phyloP scores from a whole-genome alignment of 495 filamentous ascomycete genomes.

The Cryomyces minteri region DNA sequence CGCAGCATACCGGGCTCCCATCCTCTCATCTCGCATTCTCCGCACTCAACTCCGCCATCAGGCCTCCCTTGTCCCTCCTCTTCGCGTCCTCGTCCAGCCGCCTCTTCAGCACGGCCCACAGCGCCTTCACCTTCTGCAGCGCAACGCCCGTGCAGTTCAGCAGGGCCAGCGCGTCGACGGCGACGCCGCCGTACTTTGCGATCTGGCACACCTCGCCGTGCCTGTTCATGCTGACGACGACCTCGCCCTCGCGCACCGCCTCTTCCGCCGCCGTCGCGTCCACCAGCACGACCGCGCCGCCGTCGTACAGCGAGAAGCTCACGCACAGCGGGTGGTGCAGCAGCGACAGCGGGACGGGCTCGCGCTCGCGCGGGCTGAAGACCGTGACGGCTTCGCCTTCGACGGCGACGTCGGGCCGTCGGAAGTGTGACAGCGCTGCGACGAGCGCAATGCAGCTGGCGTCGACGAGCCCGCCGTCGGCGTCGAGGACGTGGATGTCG shows the following conservation, averaged over 20 bases:
- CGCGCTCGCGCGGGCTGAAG: constrained; percentile 64
- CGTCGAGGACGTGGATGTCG: constrained; percentile 74
- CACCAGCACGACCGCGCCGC: constrained; percentile 38
- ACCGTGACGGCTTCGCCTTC: constrained; percentile 66
- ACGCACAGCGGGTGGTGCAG: constrained; percentile 80
- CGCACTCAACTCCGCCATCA: constrained; percentile 62
- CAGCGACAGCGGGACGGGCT: constrained; percentile 75
- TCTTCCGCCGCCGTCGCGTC: constrained; percentile 76
- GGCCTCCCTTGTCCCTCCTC: constrained; percentile 52
- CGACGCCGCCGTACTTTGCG: constrained; percentile 66
- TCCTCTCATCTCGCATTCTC: constrained; percentile 40
- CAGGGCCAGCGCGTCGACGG: constrained; percentile 58
- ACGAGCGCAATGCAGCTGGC: constrained; percentile 71
- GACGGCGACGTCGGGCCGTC: constrained; percentile 70
- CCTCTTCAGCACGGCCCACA: constrained; percentile 50
- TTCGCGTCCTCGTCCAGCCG: constrained; percentile 59
- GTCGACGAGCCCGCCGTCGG: constrained; percentile 78
- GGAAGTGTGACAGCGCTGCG: constrained; percentile 74
- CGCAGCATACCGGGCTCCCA: too few relatives aligned
- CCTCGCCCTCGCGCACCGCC: constrained; percentile 63
- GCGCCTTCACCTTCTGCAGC: constrained; percentile 57
- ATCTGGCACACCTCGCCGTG: constrained; percentile 85
- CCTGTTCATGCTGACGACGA: constrained; percentile 72
- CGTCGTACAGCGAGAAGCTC: constrained; percentile 65
- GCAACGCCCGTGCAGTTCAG: constrained; percentile 52